Evolutionary conservation across 192 early-diverging fungal genomes (phyloP).

Genomic region (Gaertneriomyces sp.): DNA sequence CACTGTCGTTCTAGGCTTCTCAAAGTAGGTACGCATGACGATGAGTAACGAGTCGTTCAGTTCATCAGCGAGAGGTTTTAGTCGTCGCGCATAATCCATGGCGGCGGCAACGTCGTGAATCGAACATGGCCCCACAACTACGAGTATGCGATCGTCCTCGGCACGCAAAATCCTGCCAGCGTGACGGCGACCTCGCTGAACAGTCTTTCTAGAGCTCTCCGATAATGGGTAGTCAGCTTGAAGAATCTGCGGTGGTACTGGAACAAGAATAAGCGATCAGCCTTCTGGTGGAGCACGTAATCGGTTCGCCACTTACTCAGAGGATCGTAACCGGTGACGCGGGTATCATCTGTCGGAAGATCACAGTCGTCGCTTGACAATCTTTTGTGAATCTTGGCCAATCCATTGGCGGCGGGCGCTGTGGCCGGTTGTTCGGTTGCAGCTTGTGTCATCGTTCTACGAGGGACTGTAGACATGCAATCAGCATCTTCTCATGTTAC

Average conservation of each 20-base stretch:
- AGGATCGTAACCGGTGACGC: conserved; percentile 84
- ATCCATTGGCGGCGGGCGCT: no score
- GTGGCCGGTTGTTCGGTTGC: no score
- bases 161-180: conserved; percentile 67
- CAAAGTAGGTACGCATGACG: conserved; percentile 96
- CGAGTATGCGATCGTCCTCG: conserved; percentile 82
- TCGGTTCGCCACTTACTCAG: conserved; percentile 50
- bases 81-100: conserved; percentile 62
- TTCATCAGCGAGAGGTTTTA: conserved; percentile 35
- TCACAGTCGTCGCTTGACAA: neutral
- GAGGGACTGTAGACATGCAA: no score
- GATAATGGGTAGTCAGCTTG: conserved; percentile 75
- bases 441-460: no score
- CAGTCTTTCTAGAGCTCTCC: conserved; percentile 6
- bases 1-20: conserved; percentile 84
- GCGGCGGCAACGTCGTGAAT: conserved; percentile 91
- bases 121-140: conserved; percentile 96
- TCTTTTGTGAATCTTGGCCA: no score
- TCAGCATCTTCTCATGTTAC: no score
- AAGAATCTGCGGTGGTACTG: conserved; percentile 80
- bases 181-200: conserved; percentile 18
- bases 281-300: neutral
- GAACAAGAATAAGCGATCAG: neutral
- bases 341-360: conserved; percentile 69
- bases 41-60: conserved; percentile 61